These are phyloP conservation scores for Medicago lupulina DNA, from an alignment of 306 rosid genomes.

Conservation along the genomic window DNA sequence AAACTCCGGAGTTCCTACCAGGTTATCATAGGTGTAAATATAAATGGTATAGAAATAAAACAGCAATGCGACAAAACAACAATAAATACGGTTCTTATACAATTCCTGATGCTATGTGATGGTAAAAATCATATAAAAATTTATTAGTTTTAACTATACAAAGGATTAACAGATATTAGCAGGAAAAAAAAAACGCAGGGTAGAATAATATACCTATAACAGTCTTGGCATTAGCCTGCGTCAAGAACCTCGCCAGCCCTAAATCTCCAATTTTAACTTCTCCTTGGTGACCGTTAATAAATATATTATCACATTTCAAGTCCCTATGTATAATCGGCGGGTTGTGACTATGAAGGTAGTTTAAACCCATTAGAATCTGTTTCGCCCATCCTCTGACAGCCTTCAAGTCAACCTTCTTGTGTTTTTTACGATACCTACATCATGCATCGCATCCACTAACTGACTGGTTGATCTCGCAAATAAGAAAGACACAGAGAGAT, in stretches of 20 bases:
- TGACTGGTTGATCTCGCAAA: conserved; percentile 34
- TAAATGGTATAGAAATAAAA: conserved; percentile 16
- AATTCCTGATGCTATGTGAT: conserved; percentile 8
- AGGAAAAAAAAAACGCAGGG: not conserved
- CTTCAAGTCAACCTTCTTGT: conserved; percentile 58
- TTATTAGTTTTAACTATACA: not conserved
- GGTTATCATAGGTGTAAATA: conserved; percentile 18
- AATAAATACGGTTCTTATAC: not conserved
- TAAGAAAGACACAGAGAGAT: conserved; percentile 22
- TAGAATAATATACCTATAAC: conserved; percentile 50
- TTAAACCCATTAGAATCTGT: conserved; percentile 53
- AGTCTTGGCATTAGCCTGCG: conserved; percentile 52
- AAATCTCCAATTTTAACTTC: conserved; percentile 64
- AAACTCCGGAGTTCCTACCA: conserved; percentile 61
- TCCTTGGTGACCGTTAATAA: conserved; percentile 62
- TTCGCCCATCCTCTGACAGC: conserved; percentile 61
- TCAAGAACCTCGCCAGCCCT: conserved; percentile 57
- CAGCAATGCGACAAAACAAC: not conserved
- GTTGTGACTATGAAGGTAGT: conserved; percentile 50
- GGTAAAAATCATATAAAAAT: not conserved
- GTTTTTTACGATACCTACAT: conserved; percentile 56
- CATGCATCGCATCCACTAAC: conserved; percentile 47
- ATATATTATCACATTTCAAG: conserved; percentile 59
- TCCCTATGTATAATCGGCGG: conserved; percentile 64
- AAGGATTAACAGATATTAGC: not conserved